Conservation (phyloP, 495 filamentous ascomycete genomes). For the Hyphodiscus hymeniophilus region DNA sequence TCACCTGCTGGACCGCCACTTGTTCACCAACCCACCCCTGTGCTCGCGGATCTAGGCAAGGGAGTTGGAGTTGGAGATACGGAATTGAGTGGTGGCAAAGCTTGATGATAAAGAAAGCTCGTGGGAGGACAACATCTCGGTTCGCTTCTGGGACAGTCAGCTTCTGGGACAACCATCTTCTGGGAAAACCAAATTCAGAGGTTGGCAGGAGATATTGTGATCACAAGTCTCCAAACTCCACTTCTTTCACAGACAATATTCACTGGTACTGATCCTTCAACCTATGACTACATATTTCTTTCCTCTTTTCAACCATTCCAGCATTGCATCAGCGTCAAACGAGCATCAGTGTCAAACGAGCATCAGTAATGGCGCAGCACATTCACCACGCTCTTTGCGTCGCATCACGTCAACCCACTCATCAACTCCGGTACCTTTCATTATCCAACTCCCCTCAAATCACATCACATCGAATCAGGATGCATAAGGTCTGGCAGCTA, state of each 20-base stretch:
- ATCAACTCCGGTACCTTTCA: not conserved
- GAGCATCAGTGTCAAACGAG: not conserved
- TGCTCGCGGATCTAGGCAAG: not conserved
- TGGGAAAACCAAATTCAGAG: too few relatives aligned
- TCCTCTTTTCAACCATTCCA: not conserved
- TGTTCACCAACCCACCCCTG: not conserved
- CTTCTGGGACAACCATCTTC: too few relatives aligned
- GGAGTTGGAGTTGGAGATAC: not conserved
- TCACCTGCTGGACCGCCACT: slow-evolving; percentile 5
- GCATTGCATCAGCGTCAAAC: slow-evolving; percentile 1
- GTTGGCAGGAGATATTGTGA: too few relatives aligned
- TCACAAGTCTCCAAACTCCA: too few relatives aligned
- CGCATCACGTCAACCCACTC: not conserved
- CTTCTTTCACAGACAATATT: too few relatives aligned
- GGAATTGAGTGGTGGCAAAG: too few relatives aligned
- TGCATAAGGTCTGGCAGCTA: slow-evolving; percentile 6
- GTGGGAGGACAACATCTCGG: too few relatives aligned
- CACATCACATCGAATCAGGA: not conserved
- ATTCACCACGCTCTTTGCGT: not conserved
- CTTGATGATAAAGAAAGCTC: too few relatives aligned
- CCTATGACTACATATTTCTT: not conserved
- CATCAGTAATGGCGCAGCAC: not conserved
- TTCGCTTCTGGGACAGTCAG: too few relatives aligned
- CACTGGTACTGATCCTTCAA: too few relatives aligned
- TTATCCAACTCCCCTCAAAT: too few relatives aligned